Percentiles rank a stretch among this genome's conserved stretches.
phyloP scores from a whole-genome alignment of 2,329 filamentous ascomycete species.

The Paraphoma chrysanthemicola region DNA sequence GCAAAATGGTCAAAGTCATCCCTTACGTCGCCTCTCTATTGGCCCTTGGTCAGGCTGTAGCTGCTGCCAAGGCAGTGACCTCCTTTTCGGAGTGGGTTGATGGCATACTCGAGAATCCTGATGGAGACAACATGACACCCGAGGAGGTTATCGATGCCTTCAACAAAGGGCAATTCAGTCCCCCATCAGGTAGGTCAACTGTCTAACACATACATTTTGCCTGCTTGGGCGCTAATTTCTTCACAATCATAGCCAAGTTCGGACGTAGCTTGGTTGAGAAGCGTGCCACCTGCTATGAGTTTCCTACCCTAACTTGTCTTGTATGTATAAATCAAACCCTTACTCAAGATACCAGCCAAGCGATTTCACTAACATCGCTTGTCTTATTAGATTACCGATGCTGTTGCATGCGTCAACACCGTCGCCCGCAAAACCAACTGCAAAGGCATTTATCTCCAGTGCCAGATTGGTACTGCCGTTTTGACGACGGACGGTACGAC shows the following conservation, averaged over 20 bases:
- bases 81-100: slow-evolving; percentile 21
- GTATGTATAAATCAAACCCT: slow-evolving; percentile 5
- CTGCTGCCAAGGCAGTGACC: slow-evolving; percentile 14
- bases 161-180: slow-evolving; percentile 11
- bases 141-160: slow-evolving; percentile 17
- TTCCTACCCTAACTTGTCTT: slow-evolving; percentile 3
- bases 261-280: slow-evolving; percentile 14
- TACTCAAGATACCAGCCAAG: slow-evolving; percentile 1
- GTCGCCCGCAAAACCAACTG: slow-evolving; percentile 16
- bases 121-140: slow-evolving; percentile 19
- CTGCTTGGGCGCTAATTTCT: slow-evolving; percentile 6
- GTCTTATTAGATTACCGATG: slow-evolving; percentile 10
- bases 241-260: slow-evolving; percentile 6
- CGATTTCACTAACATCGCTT: slow-evolving; percentile 8
- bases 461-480: slow-evolving; percentile 9
- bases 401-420: slow-evolving; percentile 17
- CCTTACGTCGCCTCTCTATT: slow-evolving; percentile 13
- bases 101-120: slow-evolving; percentile 14
- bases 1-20: slow-evolving; percentile 16
- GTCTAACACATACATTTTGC: slow-evolving; percentile 1
- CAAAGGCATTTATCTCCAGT: slow-evolving; percentile 9
- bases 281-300: slow-evolving; percentile 13
- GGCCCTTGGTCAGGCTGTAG: slow-evolving; percentile 14
- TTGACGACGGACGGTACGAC: slow-evolving; percentile 12
- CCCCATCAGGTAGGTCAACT: slow-evolving; percentile 11